Evolutionary conservation across 2,329 filamentous ascomycete species (phyloP).

Genomic region (Ceratocystis colombiana): DNA sequence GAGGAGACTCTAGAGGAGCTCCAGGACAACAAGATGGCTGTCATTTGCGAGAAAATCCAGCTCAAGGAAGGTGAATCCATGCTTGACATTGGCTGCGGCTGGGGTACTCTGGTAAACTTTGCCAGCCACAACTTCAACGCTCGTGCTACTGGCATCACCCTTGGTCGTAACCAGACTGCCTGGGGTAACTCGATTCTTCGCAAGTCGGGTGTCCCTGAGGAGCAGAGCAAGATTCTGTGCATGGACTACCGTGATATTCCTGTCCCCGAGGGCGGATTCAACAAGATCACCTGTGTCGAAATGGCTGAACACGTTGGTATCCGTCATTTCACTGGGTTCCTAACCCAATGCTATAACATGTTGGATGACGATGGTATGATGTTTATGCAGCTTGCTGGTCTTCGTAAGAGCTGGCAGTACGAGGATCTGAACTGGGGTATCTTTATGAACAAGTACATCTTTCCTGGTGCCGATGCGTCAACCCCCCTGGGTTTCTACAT

Average conservation of each 20-base stretch:
- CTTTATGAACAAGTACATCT: slow-evolving; percentile 99
- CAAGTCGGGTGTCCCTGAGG: slow-evolving; percentile 68
- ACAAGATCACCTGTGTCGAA: slow-evolving; percentile 93
- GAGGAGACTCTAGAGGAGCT: slow-evolving; percentile 91
- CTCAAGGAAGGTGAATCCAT: slow-evolving; percentile 70
- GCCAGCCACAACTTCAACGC: slow-evolving; percentile 88
- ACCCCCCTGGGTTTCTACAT: slow-evolving; percentile 84
- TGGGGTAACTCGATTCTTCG: slow-evolving; percentile 91
- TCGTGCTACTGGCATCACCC: slow-evolving; percentile 76
- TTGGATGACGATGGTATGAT: slow-evolving; percentile 92
- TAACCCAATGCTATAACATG: slow-evolving; percentile 85
- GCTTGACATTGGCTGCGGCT: slow-evolving; percentile 94
- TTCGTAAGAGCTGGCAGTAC: slow-evolving; percentile 93
- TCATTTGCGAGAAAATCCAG: slow-evolving; percentile 92
- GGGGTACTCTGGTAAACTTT: slow-evolving; percentile 91
- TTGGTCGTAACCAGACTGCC: slow-evolving; percentile 89
- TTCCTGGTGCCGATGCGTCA: slow-evolving; percentile 91
- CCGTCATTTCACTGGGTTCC: slow-evolving; percentile 70
- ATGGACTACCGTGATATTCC: slow-evolving; percentile 96
- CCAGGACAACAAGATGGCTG: slow-evolving; percentile 92
- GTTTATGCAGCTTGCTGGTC: slow-evolving; percentile 89
- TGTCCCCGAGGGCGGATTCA: slow-evolving; percentile 40
- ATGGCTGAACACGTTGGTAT: slow-evolving; percentile 99
- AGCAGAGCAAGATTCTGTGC: slow-evolving; percentile 86
- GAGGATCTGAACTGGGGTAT: slow-evolving; percentile 96